A percentile compares a stretch with the other conserved stretches of the same genome.
Conservation (phyloP, 331 rosid species). For the Saraca asoca region DNA sequence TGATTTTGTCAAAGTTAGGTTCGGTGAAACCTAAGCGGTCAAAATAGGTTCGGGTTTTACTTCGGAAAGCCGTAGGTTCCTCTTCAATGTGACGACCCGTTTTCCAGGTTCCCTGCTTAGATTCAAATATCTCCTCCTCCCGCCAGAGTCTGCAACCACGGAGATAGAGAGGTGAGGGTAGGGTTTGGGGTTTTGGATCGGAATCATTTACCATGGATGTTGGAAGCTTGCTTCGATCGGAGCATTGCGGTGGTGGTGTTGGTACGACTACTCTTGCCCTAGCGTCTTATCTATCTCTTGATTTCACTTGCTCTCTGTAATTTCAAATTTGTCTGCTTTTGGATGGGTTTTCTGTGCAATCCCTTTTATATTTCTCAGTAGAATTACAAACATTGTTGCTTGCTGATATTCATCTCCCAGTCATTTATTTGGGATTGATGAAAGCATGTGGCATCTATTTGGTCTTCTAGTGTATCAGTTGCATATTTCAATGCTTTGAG, state of each 20-base stretch:
- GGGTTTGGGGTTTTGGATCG: conserved; percentile 22
- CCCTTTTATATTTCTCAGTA: not conserved
- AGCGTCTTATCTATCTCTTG: not conserved
- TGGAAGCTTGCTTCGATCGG: conserved; percentile 31
- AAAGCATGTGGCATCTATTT: not conserved
- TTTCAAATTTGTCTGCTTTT: not conserved
- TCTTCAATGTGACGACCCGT: conserved; percentile 11
- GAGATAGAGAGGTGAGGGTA: conserved; percentile 1
- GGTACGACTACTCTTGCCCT: conserved; percentile 41
- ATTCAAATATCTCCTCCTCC: not conserved
- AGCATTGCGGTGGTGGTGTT: conserved; percentile 31
- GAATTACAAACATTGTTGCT: not conserved
- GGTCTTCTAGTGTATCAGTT: too few species aligned
- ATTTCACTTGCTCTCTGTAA: not conserved
- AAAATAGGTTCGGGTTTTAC: conserved; percentile 46
- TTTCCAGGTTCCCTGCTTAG: conserved; percentile 41
- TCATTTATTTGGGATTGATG: not conserved
- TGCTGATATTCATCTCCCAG: not conserved
- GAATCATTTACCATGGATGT: conserved; percentile 48
- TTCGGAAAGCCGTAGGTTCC: conserved; percentile 44
- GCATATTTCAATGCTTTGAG: not conserved
- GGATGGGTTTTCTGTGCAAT: not conserved
- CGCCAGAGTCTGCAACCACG: not conserved
- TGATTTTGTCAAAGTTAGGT: too few species aligned
- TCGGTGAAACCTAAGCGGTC: not conserved